These are phyloP conservation scores for Hirschioporus abietinus DNA, from an alignment of 768 basidiomycete genomes.

Conservation along the genomic window DNA sequence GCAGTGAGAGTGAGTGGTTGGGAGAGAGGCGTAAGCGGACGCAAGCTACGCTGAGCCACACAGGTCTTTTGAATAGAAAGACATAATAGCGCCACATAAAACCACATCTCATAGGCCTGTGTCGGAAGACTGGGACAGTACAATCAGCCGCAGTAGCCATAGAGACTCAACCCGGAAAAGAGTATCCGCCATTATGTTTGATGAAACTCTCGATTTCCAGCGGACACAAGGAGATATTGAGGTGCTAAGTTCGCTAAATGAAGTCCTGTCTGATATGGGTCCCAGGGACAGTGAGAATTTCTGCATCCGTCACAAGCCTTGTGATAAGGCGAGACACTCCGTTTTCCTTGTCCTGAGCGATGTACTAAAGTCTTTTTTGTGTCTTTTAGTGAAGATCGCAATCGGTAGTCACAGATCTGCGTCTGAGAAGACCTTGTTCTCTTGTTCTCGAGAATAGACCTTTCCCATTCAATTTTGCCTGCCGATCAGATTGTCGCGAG, in stretches of 20 bases:
- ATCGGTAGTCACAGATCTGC: neutral
- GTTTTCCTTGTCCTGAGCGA: neutral
- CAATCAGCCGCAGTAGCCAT: neutral
- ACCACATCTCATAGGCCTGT: neutral
- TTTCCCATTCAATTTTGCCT: neutral
- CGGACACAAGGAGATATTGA: too few species aligned
- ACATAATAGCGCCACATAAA: neutral
- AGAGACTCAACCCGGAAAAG: neutral
- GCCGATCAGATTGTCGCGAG: neutral
- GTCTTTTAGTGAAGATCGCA: neutral
- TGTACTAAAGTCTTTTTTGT: neutral
- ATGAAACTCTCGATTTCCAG: too few species aligned
- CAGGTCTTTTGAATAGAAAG: neutral
- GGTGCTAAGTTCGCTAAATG: too few species aligned
- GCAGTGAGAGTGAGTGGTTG: neutral
- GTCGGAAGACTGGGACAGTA: neutral
- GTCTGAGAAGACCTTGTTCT: neutral
- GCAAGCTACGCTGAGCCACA: neutral
- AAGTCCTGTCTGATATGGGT: too few species aligned
- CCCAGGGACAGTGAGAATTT: too few species aligned
- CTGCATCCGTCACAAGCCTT: too few species aligned
- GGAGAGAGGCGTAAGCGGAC: neutral
- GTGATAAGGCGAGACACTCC: too few species aligned
- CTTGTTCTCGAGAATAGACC: neutral
- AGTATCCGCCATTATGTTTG: neutral